These are phyloP conservation scores for Venustampulla echinocandica DNA, from an alignment of 495 filamentous ascomycete genomes.

Conservation along the genomic window DNA sequence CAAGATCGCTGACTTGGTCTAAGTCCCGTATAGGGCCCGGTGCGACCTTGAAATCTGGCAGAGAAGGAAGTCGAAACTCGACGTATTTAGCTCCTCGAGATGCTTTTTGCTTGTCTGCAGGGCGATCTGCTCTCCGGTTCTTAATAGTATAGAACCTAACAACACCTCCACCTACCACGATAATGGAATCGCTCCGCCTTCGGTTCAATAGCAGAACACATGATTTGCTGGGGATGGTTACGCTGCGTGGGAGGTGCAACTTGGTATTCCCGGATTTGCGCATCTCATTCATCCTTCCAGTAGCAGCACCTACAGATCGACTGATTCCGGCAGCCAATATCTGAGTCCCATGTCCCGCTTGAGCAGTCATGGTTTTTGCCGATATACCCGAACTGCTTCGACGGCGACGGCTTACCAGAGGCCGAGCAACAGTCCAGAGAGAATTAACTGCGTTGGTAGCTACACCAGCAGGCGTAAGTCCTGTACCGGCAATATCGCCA, in stretches of 20 bases:
- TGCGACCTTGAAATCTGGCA: constrained; percentile 41
- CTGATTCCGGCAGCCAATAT: constrained; percentile 75
- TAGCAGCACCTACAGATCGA: constrained; percentile 74
- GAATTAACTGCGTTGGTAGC: constrained; percentile 26
- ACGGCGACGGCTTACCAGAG: constrained; percentile 38
- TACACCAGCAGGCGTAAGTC: constrained; percentile 16
- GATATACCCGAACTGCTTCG: constrained; percentile 35
- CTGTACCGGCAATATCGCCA: constrained; percentile 20
- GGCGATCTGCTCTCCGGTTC: constrained; percentile 32
- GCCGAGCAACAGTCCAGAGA: constrained; percentile 33
- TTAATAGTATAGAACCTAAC: constrained; percentile 62
- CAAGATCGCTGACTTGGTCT: constrained; percentile 40
- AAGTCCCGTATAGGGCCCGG: constrained; percentile 35
- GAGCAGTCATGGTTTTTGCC: constrained; percentile 55
- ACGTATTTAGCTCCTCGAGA: constrained; percentile 48
- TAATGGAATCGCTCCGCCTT: constrained; percentile 43
- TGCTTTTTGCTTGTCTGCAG: constrained; percentile 38
- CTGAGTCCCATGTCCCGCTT: constrained; percentile 63
- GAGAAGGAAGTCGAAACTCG: constrained; percentile 55
- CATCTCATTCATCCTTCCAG: constrained; percentile 67
- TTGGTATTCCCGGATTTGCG: constrained; percentile 80
- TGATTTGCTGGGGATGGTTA: constrained; percentile 33
- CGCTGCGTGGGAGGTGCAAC: constrained; percentile 57
- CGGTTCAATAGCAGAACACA: constrained; percentile 49
- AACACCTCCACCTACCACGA: constrained; percentile 47